Conservation (phyloP, 495 filamentous ascomycete genomes). For the Pyrenula aspistea region DNA sequence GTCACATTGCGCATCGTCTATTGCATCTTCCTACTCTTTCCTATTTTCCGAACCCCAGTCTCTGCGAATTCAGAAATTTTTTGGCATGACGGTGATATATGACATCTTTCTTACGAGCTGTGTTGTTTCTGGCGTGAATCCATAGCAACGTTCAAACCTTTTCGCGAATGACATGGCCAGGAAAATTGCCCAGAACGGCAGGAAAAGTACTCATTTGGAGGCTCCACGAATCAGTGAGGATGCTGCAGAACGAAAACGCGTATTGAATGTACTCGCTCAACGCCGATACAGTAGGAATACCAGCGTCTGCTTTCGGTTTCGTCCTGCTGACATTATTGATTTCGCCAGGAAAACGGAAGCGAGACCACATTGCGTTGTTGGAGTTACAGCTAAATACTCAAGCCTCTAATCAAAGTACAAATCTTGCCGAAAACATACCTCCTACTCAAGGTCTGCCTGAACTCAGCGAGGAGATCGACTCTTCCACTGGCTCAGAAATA, state of each 20-base stretch:
- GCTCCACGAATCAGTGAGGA: conserved; percentile 22
- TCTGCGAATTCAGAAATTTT: no score
- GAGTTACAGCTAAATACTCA: neutral
- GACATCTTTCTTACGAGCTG: no score
- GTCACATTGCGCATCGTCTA: no score
- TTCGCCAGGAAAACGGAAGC: neutral
- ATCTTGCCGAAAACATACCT: neutral
- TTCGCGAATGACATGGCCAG: neutral
- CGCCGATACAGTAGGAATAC: conserved; percentile 38
- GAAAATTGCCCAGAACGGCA: neutral
- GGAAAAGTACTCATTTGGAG: conserved; percentile 6
- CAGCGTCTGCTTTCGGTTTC: no score
- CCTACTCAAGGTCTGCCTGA: neutral
- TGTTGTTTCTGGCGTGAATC: no score
- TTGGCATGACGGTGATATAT: no score
- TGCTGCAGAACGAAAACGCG: conserved; percentile 31
- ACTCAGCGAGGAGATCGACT: neutral
- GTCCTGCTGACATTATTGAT: neutral
- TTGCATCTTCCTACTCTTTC: no score
- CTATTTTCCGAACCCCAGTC: no score
- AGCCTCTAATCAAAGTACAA: neutral
- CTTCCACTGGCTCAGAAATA: neutral
- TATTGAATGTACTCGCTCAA: conserved; percentile 37
- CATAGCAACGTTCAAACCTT: no score
- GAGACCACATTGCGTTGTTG: neutral